Base-by-base conservation (phyloP, 352 stramenopile species). In the Phytophthora tubulina region DNA sequence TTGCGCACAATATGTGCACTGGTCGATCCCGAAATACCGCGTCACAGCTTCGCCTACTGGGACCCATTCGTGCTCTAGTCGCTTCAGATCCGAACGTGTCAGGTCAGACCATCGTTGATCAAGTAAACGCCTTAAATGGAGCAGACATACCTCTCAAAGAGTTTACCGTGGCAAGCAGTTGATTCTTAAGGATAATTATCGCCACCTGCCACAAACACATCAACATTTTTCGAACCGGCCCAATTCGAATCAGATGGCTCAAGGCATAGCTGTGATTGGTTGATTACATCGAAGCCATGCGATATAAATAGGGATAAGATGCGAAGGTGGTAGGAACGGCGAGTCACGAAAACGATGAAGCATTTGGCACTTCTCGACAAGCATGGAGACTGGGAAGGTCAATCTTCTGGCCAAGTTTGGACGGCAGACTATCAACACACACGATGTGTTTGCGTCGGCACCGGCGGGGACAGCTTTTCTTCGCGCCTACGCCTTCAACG, bases 401-500 rank as follows among this genome's bases (percentile, higher is more conserved):
- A 14, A 53, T 32, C 13, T 67, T 3, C 5, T 21, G 30, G n/a
- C 14, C 9, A 53, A 54, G 30, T 60, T 33, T 15, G 48, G 59
- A 11, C 8, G 36, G n/a, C 21, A 38, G 5, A 35, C 27, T 11
- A 53, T 53, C 30, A 36, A 52, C 0, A 8, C 17, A 27, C 48
- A 52, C 30, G 46, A 67, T 15, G 57, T 65, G 14, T 49, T 65
- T 48, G 10, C n/a, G 10, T 38, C 32, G 17, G 57, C 33, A 32
- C 15, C 49, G 4, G 9, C 4, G 7, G 31, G 48, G 9, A 61
- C 60, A 9, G 15, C 9, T 5, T 60, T 68, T 11, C 32, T 61
- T 6, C 36, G 49, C 11, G 30, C 33, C 4, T 64, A 55, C 32
- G 57, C 57, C 6, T 56, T 64, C n/a, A 55, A 64, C 17, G 44